Evolutionary conservation across 352 stramenopile genomes (phyloP), one percentile per base, ranked within the genome.

Genomic region (Phytopythium delawarense): DNA sequence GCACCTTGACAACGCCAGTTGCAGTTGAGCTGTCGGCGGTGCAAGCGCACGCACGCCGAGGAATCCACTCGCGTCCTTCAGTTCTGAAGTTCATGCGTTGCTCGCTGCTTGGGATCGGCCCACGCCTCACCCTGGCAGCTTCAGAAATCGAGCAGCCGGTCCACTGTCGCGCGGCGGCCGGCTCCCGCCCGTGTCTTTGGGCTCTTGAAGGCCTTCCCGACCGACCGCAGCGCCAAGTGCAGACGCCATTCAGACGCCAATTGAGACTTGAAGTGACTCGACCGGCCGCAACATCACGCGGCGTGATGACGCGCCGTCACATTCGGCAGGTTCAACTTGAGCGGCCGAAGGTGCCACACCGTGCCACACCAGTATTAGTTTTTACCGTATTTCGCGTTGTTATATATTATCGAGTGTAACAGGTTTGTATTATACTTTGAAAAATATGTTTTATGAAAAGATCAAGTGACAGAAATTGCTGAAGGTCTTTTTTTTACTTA

Each of bases 1-100:
- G 18, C 21, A 30, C 44, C 20, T 50, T 0, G 18, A 25, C 6
- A 15, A 5, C 13, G 15, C 8, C 2, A 15, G 25, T 57, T 57
- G 50, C 50, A 57, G 30, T 57, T n/a, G n/a, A n/a, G n/a, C n/a
- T 57, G 25, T 0, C 35, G 8, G 18, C 7, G 50, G 49, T 2
- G 50, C 32, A 57, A 57, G 50, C 50, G 50, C 50, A 57, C 30
- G 50, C 49, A 37, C 25, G 30, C 13, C 30, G 35, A 44, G 28
- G 40, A 57, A 50, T 50, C 44, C 44, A 50, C 44, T 50, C n/a
- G n/a, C n/a, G 2, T 9, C 16, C 40, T 48, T 48, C 40, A 11
- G 15, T 48, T 44, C 37, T 53, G 21, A 53, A 53, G 21, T 53
- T 53, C 45, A 51, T n/a, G 8, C 45, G 21, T 20, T 54, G 48